Conservation (phyloP, 768 basidiomycete genomes). For the Macrolepiota fuliginosa region DNA sequence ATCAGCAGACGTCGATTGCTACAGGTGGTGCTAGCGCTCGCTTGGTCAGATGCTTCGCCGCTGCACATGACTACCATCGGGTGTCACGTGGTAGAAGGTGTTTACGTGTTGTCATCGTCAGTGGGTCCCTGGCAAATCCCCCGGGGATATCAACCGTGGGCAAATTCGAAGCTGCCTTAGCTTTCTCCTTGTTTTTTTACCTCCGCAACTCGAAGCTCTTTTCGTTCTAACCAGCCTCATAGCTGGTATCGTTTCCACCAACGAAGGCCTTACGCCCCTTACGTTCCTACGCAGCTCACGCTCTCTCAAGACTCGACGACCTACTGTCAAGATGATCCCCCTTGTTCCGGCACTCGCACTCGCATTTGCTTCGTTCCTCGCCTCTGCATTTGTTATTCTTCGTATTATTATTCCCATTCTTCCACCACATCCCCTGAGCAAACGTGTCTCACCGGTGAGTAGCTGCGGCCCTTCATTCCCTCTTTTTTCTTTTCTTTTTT, state of each 20-base stretch:
- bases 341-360: slow-evolving; percentile 65
- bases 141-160: slow-evolving; percentile 32
- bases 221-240: slow-evolving; percentile 24
- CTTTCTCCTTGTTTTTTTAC: slow-evolving; percentile 16
- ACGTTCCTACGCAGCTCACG: slow-evolving; percentile 42
- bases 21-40: too few relatives aligned
- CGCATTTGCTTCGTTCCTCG: slow-evolving; percentile 68
- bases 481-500: slow-evolving; percentile 18
- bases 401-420: slow-evolving; percentile 74
- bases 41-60: too few relatives aligned
- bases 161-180: slow-evolving; percentile 31
- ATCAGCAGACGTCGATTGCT: too few relatives aligned
- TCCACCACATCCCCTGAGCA: slow-evolving; percentile 70
- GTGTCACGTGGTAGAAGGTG: slow-evolving; percentile 19
- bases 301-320: slow-evolving; percentile 38
- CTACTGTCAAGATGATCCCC: slow-evolving; percentile 53
- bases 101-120: slow-evolving; percentile 11
- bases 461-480: background rate
- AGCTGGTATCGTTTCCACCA: slow-evolving; percentile 30
- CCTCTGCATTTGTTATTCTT: slow-evolving; percentile 73
- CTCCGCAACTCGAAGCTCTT: slow-evolving; percentile 12
- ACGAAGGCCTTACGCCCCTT: slow-evolving; percentile 42
- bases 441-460: slow-evolving; percentile 71
- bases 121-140: slow-evolving; percentile 14
- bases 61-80: background rate